These are phyloP conservation scores for Paecilomyces sp. DNA, from an alignment of 2,329 filamentous ascomycete genomes.

Conservation along the genomic window DNA sequence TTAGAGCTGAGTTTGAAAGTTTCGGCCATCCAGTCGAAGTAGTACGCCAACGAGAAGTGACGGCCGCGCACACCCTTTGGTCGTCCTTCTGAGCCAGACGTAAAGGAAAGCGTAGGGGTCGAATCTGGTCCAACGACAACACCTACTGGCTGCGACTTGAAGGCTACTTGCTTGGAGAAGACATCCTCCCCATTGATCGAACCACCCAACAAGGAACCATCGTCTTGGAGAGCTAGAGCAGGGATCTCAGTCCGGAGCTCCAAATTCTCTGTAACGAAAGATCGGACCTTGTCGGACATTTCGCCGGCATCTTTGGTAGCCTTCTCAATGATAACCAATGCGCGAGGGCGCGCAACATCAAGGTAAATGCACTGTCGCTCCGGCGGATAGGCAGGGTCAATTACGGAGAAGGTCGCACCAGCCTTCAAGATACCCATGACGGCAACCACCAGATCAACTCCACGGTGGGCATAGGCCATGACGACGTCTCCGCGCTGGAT, in stretches of 20 bases:
- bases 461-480: slow-evolving; percentile 83
- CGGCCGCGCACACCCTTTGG: slow-evolving; percentile 84
- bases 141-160: slow-evolving; percentile 54
- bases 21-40: slow-evolving; percentile 91
- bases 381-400: slow-evolving; percentile 78
- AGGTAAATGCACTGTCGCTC: slow-evolving; percentile 76
- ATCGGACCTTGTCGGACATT: slow-evolving; percentile 52
- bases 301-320: slow-evolving; percentile 63
- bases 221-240: slow-evolving; percentile 61
- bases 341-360: slow-evolving; percentile 67
- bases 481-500: slow-evolving; percentile 77
- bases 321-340: slow-evolving; percentile 65
- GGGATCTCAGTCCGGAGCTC: slow-evolving; percentile 68
- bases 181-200: slow-evolving; percentile 58
- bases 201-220: slow-evolving; percentile 67
- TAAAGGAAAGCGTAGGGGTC: slow-evolving; percentile 67
- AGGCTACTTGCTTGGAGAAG: slow-evolving; percentile 47
- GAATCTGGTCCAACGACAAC: slow-evolving; percentile 83
- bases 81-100: slow-evolving; percentile 64
- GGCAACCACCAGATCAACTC: slow-evolving; percentile 68
- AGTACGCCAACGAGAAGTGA: slow-evolving; percentile 78
- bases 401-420: slow-evolving; percentile 52
- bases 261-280: slow-evolving; percentile 67
- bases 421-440: slow-evolving; percentile 69
- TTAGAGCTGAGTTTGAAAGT: slow-evolving; percentile 66